Conservation (phyloP, 2,329 filamentous ascomycete genomes). For the Parastagonospora nodorum region DNA sequence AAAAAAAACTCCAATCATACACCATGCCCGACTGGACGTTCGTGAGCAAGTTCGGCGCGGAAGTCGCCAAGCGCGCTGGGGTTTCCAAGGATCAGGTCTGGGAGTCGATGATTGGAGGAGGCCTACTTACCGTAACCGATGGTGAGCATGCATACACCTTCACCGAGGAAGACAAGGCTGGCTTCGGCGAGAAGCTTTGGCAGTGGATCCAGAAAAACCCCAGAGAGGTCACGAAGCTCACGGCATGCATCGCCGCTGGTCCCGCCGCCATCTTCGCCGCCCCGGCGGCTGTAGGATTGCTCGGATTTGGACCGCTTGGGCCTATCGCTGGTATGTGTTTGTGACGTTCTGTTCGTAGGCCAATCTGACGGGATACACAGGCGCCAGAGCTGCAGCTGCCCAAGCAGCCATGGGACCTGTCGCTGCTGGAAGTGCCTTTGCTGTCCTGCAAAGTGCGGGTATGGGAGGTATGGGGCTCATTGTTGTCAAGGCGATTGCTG, state of each 20-base stretch:
- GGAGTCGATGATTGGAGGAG: too few species aligned
- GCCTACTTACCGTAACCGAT: too few species aligned
- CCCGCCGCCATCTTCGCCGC: constrained; percentile 8
- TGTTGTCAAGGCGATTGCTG: constrained; percentile 19
- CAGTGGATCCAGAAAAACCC: neutral
- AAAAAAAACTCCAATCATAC: too few species aligned
- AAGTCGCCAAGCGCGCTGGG: too few species aligned
- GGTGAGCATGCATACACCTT: neutral
- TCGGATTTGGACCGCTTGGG: constrained; percentile 18
- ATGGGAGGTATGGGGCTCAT: constrained; percentile 15
- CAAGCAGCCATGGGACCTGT: constrained; percentile 22
- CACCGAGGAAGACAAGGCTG: neutral
- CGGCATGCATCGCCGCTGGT: constrained; percentile 7
- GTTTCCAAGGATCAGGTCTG: too few species aligned
- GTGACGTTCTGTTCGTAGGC: too few species aligned
- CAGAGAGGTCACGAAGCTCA: neutral
- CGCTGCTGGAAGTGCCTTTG: constrained; percentile 18
- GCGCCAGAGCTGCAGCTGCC: constrained; percentile 14
- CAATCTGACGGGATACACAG: constrained; percentile 2
- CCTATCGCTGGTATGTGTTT: constrained; percentile 14
- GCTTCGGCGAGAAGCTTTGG: neutral
- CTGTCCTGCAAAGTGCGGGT: constrained; percentile 24
- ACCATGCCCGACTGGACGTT: too few species aligned
- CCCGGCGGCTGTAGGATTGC: constrained; percentile 1
- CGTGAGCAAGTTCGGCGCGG: too few species aligned